These are phyloP conservation scores for Cladosporium cucumerinum DNA, from an alignment of 2,329 filamentous ascomycete genomes.

Conservation along the genomic window DNA sequence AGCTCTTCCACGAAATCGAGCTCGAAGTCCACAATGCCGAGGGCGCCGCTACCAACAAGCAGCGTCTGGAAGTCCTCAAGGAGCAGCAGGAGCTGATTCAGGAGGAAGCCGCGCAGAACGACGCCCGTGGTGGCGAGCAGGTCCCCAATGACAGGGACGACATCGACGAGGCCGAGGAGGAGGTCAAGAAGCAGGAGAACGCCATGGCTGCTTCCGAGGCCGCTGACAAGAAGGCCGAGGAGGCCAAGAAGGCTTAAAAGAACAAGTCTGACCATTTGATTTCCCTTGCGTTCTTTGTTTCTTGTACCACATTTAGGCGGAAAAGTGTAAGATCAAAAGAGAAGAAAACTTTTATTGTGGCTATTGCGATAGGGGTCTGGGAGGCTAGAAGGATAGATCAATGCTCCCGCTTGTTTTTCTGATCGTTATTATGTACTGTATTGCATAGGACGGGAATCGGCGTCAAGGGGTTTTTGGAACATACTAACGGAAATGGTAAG, in stretches of 20 bases:
- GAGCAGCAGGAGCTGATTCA: constrained; percentile 98
- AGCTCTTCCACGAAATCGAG: constrained; percentile 99
- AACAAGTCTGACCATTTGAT: neutral
- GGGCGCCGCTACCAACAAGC: constrained; percentile 96
- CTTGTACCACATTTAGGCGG: neutral
- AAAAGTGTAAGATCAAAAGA: neutral
- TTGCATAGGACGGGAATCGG: neutral
- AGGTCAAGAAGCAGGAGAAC: constrained; percentile 17
- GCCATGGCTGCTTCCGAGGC: constrained; percentile 6
- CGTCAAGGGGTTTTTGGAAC: neutral
- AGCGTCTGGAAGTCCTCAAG: constrained; percentile 94
- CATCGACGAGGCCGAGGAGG: constrained; percentile 67
- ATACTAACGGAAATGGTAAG: too few species aligned
- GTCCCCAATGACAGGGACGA: constrained; percentile 72
- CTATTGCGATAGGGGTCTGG: neutral
- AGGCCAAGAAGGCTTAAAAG: constrained; percentile 10
- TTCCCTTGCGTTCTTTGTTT: neutral
- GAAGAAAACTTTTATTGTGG: neutral
- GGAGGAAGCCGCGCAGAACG: constrained; percentile 90
- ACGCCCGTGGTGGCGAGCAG: constrained; percentile 52
- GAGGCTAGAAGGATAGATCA: neutral
- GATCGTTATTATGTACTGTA: neutral
- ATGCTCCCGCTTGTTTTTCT: neutral
- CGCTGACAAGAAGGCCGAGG: constrained; percentile 10
- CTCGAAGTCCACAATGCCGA: constrained; percentile 96